Conservation (phyloP, 805 yeast species). For the Allodekkera sacchari region DNA sequence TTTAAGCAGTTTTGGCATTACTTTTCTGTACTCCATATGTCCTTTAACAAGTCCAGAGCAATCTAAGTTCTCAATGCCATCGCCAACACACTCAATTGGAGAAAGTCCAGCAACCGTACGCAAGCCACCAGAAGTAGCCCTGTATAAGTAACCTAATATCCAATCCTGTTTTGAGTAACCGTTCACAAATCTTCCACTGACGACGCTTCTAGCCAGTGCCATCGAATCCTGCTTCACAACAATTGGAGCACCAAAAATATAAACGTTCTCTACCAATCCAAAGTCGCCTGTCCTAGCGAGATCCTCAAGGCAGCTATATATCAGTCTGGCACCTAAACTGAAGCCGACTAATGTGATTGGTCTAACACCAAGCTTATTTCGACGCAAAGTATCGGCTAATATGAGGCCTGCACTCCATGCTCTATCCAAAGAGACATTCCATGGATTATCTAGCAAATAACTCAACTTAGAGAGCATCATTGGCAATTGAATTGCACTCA, state of each 20-base stretch:
- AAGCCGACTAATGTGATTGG: conserved; percentile 92
- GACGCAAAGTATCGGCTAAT: conserved; percentile 81
- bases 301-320: conserved; percentile 82
- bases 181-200: conserved; percentile 82
- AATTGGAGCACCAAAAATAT: conserved; percentile 80
- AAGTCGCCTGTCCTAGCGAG: conserved; percentile 77
- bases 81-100: conserved; percentile 44
- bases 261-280: conserved; percentile 86
- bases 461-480: conserved; percentile 85
- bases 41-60: conserved; percentile 86
- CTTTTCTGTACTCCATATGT: conserved; percentile 94
- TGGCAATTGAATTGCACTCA: conserved; percentile 90
- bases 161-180: conserved; percentile 92
- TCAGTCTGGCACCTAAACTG: conserved; percentile 86
- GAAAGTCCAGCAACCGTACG: conserved; percentile 88
- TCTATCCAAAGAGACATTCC: conserved; percentile 94
- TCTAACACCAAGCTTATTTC: conserved; percentile 83
- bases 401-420: conserved; percentile 96
- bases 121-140: conserved; percentile 94
- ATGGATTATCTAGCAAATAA: conserved; percentile 88
- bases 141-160: conserved; percentile 88
- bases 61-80: conserved; percentile 66
- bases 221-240: conserved; percentile 73
- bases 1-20: conserved; percentile 75
- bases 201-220: conserved; percentile 72